Evolutionary conservation across 345 rosid species (phyloP).

Genomic region (Clarkia xantiana): DNA sequence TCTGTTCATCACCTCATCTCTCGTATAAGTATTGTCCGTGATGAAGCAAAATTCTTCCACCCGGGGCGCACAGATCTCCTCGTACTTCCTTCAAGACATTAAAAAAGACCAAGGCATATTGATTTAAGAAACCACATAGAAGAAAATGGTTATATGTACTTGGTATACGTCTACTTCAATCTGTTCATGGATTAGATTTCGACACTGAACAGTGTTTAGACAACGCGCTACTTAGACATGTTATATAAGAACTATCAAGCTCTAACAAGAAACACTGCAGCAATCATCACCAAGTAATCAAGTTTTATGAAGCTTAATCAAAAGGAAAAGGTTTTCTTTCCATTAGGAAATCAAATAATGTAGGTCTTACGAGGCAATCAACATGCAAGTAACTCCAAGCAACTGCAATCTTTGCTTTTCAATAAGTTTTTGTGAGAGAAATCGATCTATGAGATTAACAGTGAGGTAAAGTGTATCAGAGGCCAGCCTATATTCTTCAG

Average conservation of each 20-base stretch:
- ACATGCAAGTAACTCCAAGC: constrained; percentile 91
- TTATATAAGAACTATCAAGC: too few species aligned
- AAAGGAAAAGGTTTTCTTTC: background rate
- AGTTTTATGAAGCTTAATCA: too few species aligned
- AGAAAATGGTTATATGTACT: too few species aligned
- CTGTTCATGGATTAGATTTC: too few species aligned
- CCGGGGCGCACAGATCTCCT: constrained; percentile 71
- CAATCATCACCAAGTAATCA: too few species aligned
- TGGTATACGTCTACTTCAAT: too few species aligned
- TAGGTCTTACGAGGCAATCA: constrained; percentile 84
- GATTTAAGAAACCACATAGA: too few species aligned
- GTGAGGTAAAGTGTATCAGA: constrained; percentile 92
- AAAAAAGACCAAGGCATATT: background rate
- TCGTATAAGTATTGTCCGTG: constrained; percentile 82
- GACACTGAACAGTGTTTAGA: too few species aligned
- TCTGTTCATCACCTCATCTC: constrained; percentile 38
- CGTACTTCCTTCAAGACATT: constrained; percentile 55
- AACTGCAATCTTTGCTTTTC: constrained; percentile 84
- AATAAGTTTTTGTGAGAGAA: constrained; percentile 52
- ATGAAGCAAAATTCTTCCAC: constrained; percentile 90
- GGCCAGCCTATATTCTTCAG: constrained; percentile 77
- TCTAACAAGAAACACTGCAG: too few species aligned
- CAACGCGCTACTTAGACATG: too few species aligned
- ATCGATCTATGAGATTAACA: constrained; percentile 78
- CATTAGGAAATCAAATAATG: background rate